Base-by-base conservation (phyloP, 345 rosid genomes). In the Aquilaria malaccensis region DNA sequence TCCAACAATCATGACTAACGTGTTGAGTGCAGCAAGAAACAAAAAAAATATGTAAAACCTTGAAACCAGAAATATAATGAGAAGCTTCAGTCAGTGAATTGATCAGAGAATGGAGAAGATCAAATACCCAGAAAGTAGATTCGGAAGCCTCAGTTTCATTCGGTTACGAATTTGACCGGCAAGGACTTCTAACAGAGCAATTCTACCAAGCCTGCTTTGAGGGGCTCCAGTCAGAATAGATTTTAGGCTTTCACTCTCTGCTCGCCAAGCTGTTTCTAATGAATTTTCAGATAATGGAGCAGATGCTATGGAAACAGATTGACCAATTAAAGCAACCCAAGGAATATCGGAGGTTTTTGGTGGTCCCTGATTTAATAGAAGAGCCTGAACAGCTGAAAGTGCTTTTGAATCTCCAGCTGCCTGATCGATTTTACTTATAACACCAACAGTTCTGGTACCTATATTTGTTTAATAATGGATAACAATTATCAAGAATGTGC, bases 211-310 rank as follows among this genome's bases (percentile, higher is more conserved):
- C 81, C 88, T 90, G 83, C 74, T 81, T 67, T 74, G 96, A 13
- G 97, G 96, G 52, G 96, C 88, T 65, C 96, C 99, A 33, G 79
- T 80, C 63, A 95, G 72, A 70, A 80, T 86, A 55, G 92, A 80
- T 66, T 85, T 95, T 0, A 95, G 77, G 74, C 91, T 88, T 72
- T 91, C 96, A 64, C 84, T 88, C 88, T 91, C 97, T 29, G 96
- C 97, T n/a, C 85, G 86, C 99, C 99, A 86, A n/a, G 96, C 99
- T 70, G 93, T 91, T 80, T 95, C 99, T 69, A 95, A 80, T 63
- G 99, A 88, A 74, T 75, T 91, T 67, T 95, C 97, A 60, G 87
- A 64, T 30, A 76, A 75, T 70, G 85, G 87, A 59, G 95, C 82
- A 58, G 99, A 82, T 41, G 96, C 88, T 53, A 95, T 91, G 33